These are phyloP conservation scores for Kodamaea nitidulidarum DNA, from an alignment of 805 yeast genomes.

Conservation along the genomic window DNA sequence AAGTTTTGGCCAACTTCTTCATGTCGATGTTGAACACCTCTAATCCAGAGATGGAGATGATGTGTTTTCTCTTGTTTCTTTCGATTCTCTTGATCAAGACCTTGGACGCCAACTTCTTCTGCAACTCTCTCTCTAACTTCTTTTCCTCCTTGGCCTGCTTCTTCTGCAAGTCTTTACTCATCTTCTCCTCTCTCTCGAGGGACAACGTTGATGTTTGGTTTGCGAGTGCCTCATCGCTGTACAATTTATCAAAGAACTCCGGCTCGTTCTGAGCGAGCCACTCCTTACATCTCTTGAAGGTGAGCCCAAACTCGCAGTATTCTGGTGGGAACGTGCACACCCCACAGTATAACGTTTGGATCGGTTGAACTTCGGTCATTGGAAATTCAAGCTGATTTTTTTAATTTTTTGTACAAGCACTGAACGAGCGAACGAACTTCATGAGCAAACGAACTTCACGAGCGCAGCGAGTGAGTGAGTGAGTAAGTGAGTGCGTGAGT, in stretches of 20 bases:
- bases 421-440: too few species aligned
- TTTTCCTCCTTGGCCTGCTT: conserved; percentile 83
- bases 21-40: conserved; percentile 86
- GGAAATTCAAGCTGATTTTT: too few species aligned
- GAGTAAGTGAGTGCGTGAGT: too few species aligned
- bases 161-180: conserved; percentile 77
- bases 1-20: conserved; percentile 87
- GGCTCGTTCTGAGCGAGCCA: conserved; percentile 67
- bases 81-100: conserved; percentile 83
- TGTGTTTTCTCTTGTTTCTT: conserved; percentile 83
- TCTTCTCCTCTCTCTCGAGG: conserved; percentile 74
- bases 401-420: too few species aligned
- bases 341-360: conserved; percentile 60
- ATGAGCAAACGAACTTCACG: too few species aligned
- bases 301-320: conserved; percentile 88
- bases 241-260: conserved; percentile 55
- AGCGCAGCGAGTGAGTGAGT: too few species aligned
- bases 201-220: conserved; percentile 59
- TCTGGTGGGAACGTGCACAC: conserved; percentile 84
- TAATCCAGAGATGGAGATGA: conserved; percentile 79
- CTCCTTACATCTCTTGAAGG: conserved; percentile 74
- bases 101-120: conserved; percentile 73
- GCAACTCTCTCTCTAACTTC: conserved; percentile 78
- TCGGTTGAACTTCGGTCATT: conserved; percentile 32
- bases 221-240: conserved; percentile 55